Percentiles rank a stretch among this genome's conserved stretches.
These are phyloP conservation scores for Amanita inopinata DNA, from an alignment of 768 basidiomycete species.

Conservation along the genomic window DNA sequence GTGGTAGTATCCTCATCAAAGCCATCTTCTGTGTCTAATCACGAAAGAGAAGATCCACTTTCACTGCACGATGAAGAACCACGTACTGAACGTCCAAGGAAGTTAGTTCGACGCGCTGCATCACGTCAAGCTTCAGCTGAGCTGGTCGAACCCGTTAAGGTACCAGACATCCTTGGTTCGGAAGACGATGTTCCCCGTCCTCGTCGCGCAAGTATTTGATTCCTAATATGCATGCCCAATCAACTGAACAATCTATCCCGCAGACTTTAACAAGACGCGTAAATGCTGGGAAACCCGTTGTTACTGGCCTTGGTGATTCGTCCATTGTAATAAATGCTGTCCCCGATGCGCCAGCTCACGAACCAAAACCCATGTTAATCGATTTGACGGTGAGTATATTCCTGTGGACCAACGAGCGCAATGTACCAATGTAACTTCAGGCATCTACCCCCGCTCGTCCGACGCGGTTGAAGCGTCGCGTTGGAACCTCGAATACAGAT, in stretches of 20 bases:
- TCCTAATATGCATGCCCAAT: background rate
- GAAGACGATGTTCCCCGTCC: slow-evolving; percentile 17
- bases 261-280: slow-evolving; percentile 37
- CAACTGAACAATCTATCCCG: background rate
- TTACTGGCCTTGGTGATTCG: slow-evolving; percentile 37
- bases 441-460: slow-evolving; percentile 31
- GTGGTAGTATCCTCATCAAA: slow-evolving; percentile 33
- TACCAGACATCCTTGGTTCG: slow-evolving; percentile 10
- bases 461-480: slow-evolving; percentile 45
- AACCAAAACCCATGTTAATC: slow-evolving; percentile 13
- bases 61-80: slow-evolving; percentile 20
- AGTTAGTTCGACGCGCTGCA: slow-evolving; percentile 26
- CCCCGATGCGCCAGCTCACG: slow-evolving; percentile 15
- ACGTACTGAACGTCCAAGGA: slow-evolving; percentile 11
- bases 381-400: slow-evolving; percentile 16
- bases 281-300: slow-evolving; percentile 24
- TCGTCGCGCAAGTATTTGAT: slow-evolving; percentile 21
- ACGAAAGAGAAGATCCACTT: slow-evolving; percentile 41
- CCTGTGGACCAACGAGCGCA: background rate
- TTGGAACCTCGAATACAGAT: slow-evolving; percentile 18
- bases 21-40: slow-evolving; percentile 43
- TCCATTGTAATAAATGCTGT: slow-evolving; percentile 26
- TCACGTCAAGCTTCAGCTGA: slow-evolving; percentile 34
- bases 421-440: slow-evolving; percentile 12
- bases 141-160: slow-evolving; percentile 18